Evolutionary conservation across 2,329 filamentous ascomycete species (phyloP).

Genomic region (Pseudocercospora cruenta): DNA sequence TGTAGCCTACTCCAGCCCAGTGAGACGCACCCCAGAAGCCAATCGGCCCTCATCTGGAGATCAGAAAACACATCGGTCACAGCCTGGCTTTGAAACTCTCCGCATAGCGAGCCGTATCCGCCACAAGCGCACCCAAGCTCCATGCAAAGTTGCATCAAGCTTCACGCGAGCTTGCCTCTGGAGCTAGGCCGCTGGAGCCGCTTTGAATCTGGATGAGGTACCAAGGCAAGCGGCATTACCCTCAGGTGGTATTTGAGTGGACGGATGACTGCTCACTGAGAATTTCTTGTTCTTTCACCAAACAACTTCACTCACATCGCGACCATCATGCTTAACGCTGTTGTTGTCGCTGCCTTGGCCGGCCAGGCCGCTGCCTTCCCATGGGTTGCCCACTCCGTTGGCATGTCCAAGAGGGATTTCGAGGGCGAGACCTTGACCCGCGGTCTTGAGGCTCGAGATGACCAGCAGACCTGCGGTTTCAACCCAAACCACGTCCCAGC

Average conservation of each 20-base stretch:
- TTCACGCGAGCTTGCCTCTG: background rate
- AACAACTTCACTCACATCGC: background rate
- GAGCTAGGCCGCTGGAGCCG: background rate
- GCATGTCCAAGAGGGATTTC: conserved; percentile 21
- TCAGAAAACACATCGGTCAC: background rate
- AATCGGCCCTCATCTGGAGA: background rate
- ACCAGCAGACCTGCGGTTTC: conserved; percentile 41
- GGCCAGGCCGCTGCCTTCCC: conserved; percentile 42
- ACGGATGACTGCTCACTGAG: background rate
- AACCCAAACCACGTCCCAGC: conserved; percentile 46
- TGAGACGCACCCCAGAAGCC: background rate
- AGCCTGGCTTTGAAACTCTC: background rate
- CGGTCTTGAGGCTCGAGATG: conserved; percentile 27
- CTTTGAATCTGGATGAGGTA: background rate
- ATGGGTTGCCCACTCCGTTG: conserved; percentile 41
- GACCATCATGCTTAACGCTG: conserved; percentile 15
- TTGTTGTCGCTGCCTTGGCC: conserved; percentile 30
- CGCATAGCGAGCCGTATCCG: background rate
- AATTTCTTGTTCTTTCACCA: background rate
- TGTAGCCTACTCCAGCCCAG: background rate
- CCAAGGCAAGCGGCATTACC: background rate
- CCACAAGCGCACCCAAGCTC: background rate
- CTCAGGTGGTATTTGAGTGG: background rate
- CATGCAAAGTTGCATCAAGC: background rate
- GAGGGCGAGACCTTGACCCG: conserved; percentile 42